phyloP scores from a whole-genome alignment of 2,329 filamentous ascomycete species.

The Diaporthe eres region DNA sequence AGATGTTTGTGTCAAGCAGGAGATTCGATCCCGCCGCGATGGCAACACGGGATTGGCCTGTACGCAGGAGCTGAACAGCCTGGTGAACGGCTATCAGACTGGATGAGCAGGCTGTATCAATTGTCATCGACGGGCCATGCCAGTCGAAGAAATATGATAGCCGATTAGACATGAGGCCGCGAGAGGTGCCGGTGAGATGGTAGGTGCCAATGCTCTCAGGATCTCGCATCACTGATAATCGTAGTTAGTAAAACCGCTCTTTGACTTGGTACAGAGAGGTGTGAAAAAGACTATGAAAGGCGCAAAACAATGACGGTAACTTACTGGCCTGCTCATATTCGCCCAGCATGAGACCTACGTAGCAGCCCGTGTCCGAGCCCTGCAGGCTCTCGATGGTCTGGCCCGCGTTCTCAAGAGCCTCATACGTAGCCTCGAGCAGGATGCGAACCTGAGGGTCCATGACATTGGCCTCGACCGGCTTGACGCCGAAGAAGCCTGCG shows the following conservation, averaged over 20 bases:
- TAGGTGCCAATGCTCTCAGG: slow-evolving; percentile 46
- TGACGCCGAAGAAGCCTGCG: slow-evolving; percentile 48
- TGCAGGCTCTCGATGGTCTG: slow-evolving; percentile 40
- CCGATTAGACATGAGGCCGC: slow-evolving; percentile 53
- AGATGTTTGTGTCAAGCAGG: slow-evolving; percentile 47
- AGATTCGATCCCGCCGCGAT: slow-evolving; percentile 53
- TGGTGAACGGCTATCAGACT: slow-evolving; percentile 56
- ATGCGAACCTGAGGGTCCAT: slow-evolving; percentile 41
- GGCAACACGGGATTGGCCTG: slow-evolving; percentile 50
- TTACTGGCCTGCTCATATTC: slow-evolving; percentile 16
- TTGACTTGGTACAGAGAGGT: not conserved
- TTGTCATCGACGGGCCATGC: slow-evolving; percentile 55
- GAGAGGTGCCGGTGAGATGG: slow-evolving; percentile 50
- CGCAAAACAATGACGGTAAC: not conserved
- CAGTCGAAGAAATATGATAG: slow-evolving; percentile 58
- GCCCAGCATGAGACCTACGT: slow-evolving; percentile 6
- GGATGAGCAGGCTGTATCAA: slow-evolving; percentile 61
- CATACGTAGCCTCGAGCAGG: slow-evolving; percentile 44
- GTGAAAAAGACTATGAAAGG: not conserved
- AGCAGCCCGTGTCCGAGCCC: slow-evolving; percentile 44
- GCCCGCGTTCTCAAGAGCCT: slow-evolving; percentile 45
- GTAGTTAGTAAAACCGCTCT: not conserved
- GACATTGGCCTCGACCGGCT: slow-evolving; percentile 43
- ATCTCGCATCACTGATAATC: slow-evolving; percentile 33
- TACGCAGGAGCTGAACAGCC: slow-evolving; percentile 52